phyloP scores from a whole-genome alignment of 2,329 filamentous ascomycete species.

The Diaporthe caulivora region DNA sequence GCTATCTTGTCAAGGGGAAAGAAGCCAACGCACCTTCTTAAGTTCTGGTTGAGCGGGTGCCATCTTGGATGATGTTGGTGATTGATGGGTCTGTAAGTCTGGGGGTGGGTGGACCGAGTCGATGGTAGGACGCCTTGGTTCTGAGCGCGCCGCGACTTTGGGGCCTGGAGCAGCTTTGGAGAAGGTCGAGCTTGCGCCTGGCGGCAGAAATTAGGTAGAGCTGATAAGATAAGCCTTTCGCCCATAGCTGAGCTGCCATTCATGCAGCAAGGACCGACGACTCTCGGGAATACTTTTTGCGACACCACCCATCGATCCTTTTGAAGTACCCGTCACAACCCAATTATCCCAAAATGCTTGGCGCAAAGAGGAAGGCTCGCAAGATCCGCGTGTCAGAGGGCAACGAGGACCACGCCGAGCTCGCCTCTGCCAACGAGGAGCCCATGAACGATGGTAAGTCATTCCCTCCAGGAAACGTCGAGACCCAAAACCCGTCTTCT shows the following conservation, averaged over 20 bases:
- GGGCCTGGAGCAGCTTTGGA: constrained; percentile 29
- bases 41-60: constrained; percentile 98
- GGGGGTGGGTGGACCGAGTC: constrained; percentile 10
- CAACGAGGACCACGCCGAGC: constrained; percentile 61
- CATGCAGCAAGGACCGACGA: background rate
- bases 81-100: background rate
- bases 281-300: background rate
- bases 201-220: constrained; percentile 37
- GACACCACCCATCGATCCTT: background rate
- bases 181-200: constrained; percentile 32
- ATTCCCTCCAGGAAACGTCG: background rate
- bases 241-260: background rate
- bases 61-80: constrained; percentile 77
- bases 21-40: constrained; percentile 79
- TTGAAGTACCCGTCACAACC: background rate
- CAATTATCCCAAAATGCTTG: constrained; percentile 63
- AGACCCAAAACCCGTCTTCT: constrained; percentile 25
- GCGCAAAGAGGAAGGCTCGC: constrained; percentile 76
- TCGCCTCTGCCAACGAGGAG: constrained; percentile 42
- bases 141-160: constrained; percentile 32
- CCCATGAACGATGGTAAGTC: constrained; percentile 55
- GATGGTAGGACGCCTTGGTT: constrained; percentile 7
- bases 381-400: constrained; percentile 80
- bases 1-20: background rate
- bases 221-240: constrained; percentile 43